Evolutionary conservation across 495 filamentous ascomycete genomes (phyloP), one percentile per base, ranked within the genome.

Genomic region (Penicillium cinerascens): DNA sequence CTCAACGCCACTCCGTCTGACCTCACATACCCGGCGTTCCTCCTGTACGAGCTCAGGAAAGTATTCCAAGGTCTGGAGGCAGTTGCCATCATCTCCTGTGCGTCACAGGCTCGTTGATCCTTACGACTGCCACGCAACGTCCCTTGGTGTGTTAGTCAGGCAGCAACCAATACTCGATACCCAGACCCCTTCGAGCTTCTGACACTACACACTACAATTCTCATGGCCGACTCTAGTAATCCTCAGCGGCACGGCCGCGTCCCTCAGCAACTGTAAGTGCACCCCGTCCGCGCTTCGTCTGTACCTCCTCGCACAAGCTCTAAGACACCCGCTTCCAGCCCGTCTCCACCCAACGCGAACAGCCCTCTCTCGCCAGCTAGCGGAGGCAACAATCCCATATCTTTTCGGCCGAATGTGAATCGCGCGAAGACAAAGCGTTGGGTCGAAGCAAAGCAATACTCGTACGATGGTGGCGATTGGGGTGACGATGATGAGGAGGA

Each of bases 401-500:
- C 81, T 39, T 89, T 83, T 68, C 82, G 78, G 61, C 80, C 91
- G 11, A 96, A 97, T 65, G 86, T 96, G 23, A 91, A 88, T 70
- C 87, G 93, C 51, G 77, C 86, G 27, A 95, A 96, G 72, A 97
- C 93, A 16, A 91, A 84, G 71, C 91, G 91, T 74, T 98, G 93
- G 93, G 86, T 92, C 10, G 86, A 96, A 60, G 93, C 93, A 20
- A 95, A 92, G 66, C 77, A 84, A 35, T 82, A 85, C 51, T 86
- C 86, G 51, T 98, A 98, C 61, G 93, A 92, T 61, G 93, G 92
- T 52, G 91, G 89, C 58, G 92, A 96, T 60, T 97, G 93, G 89
- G 93, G 91, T 38, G 87, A 87, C 42, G 87, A 89, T 29, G 87
- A 92, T 40, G 83, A 88, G 36, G 86, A 91, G 17, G 88, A 92